Evolutionary conservation across 371 early-diverging fungal genomes (phyloP).

Genomic region (Syncephalastrum monosporum): DNA sequence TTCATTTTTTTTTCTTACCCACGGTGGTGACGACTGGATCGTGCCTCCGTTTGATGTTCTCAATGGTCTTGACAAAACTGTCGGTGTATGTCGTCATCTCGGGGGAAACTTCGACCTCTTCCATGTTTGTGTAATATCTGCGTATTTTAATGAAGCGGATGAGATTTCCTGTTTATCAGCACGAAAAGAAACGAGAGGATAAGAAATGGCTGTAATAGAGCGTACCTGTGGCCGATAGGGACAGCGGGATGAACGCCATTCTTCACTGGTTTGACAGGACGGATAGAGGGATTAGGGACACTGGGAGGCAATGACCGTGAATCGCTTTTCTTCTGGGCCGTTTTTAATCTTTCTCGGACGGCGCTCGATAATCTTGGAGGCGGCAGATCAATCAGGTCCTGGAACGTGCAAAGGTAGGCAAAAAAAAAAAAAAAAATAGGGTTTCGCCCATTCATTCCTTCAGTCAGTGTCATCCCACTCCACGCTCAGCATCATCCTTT

Average conservation of each 20-base stretch:
- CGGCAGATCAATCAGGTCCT: constrained; percentile 75
- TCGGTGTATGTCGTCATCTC: constrained; percentile 79
- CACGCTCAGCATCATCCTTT: not conserved
- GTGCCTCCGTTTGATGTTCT: constrained; percentile 89
- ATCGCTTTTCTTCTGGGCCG: constrained; percentile 13
- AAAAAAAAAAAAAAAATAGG: not conserved
- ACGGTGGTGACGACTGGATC: constrained; percentile 93
- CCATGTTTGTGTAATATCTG: constrained; percentile 63
- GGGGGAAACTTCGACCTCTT: constrained; percentile 61
- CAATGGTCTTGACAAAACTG: constrained; percentile 83
- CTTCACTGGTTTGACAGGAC: constrained; percentile 6
- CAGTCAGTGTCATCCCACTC: not conserved
- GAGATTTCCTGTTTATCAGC: not conserved
- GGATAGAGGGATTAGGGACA: constrained; percentile 65
- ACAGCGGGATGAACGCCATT: constrained; percentile 19
- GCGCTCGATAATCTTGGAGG: constrained; percentile 49
- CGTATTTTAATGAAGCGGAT: not conserved
- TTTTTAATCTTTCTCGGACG: constrained; percentile 28
- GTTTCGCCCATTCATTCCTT: not conserved
- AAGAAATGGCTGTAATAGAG: too few species aligned
- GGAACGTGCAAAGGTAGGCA: constrained; percentile 19
- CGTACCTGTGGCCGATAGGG: constrained; percentile 34
- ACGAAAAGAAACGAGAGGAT: not conserved
- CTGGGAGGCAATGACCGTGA: constrained; percentile 46
- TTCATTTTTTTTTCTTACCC: constrained; percentile 37